A percentile compares a stretch with the other conserved stretches of the same genome.
Conservation (phyloP, 257 asterid species). For the Haberlea rhodopensis region DNA sequence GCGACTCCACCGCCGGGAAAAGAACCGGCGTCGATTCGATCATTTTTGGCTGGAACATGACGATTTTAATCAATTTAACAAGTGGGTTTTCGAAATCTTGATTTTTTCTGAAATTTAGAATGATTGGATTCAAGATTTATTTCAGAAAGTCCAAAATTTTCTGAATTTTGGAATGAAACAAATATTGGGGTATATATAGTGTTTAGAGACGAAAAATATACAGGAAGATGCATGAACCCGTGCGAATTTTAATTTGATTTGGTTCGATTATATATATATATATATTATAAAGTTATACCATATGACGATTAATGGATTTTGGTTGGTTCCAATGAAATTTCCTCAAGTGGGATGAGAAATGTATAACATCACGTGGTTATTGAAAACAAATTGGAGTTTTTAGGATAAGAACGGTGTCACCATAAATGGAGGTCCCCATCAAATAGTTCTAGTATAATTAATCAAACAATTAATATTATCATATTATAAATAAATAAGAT, state of each 20-base stretch:
- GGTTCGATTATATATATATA: background rate
- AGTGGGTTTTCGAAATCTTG: conserved; percentile 2
- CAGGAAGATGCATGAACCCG: conserved; percentile 14
- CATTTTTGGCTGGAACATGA: conserved; percentile 40
- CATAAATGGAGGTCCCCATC: background rate
- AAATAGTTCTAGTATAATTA: no score
- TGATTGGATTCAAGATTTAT: background rate
- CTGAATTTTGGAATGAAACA: conserved; percentile 24
- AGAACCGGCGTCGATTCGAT: conserved; percentile 33
- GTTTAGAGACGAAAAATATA: background rate
- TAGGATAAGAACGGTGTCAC: background rate
- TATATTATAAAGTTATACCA: no score
- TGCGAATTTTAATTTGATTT: background rate
- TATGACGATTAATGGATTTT: no score
- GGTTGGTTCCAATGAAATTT: background rate
- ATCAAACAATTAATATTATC: no score
- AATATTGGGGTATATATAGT: conserved; percentile 33
- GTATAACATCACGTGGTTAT: background rate
- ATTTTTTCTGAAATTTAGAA: background rate
- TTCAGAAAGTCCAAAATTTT: background rate
- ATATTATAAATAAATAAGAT: no score
- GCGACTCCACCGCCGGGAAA: conserved; percentile 16
- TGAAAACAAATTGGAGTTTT: background rate
- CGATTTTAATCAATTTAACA: background rate
- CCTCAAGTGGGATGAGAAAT: background rate